A percentile compares a stretch with the other conserved stretches of the same genome.
These are phyloP conservation scores for Metschnikowia peoriensis DNA, from an alignment of 805 yeast genomes.

Conservation along the genomic window DNA sequence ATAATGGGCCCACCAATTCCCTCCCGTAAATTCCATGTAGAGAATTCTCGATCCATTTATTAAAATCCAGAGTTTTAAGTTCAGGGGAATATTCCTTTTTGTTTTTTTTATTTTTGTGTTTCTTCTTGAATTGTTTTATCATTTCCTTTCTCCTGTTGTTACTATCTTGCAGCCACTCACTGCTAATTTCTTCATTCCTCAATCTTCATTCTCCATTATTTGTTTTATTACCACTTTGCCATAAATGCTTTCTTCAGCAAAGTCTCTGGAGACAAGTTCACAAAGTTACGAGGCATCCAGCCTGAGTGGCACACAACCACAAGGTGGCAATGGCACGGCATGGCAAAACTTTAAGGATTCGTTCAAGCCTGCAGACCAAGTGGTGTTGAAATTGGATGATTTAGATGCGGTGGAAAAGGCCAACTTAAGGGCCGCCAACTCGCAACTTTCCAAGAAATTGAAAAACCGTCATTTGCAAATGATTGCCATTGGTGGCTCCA, in stretches of 20 bases:
- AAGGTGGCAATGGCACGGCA: constrained; percentile 7
- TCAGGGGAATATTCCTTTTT: neutral
- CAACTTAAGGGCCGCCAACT: constrained; percentile 25
- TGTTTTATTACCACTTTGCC: neutral
- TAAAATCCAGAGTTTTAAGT: too few relatives aligned
- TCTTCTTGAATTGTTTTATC: too few relatives aligned
- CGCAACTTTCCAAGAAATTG: constrained; percentile 17
- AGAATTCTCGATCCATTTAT: too few relatives aligned
- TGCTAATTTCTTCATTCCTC: neutral
- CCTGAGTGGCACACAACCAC: constrained; percentile 1
- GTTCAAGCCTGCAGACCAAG: constrained; percentile 33
- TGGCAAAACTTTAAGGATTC: constrained; percentile 29
- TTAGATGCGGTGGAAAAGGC: constrained; percentile 30
- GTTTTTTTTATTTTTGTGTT: too few relatives aligned
- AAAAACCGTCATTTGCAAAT: constrained; percentile 69
- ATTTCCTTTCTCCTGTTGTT: too few relatives aligned
- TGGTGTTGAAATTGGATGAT: constrained; percentile 18
- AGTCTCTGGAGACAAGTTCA: constrained; percentile 5
- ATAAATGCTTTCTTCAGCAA: constrained; percentile 2
- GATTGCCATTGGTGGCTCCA: constrained; percentile 83
- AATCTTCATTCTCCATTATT: neutral
- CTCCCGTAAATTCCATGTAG: too few relatives aligned
- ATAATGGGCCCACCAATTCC: neutral
- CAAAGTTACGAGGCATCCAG: constrained; percentile 6
- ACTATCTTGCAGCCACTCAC: neutral